These are phyloP conservation scores for Cardamine resedifolia DNA, from an alignment of 345 rosid species.

Conservation along the genomic window DNA sequence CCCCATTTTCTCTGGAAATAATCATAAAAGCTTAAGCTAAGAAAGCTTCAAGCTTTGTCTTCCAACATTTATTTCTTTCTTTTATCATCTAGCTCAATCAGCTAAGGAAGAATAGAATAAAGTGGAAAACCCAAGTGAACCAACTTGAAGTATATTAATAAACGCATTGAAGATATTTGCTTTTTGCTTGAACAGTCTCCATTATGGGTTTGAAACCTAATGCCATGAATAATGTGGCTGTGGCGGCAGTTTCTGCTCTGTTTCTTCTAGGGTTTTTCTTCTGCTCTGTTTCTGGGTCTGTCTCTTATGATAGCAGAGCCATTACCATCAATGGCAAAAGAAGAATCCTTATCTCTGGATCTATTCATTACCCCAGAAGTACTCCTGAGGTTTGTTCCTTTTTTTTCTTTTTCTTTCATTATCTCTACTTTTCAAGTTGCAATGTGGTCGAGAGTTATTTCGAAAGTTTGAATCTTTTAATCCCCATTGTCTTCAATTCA, in stretches of 20 bases:
- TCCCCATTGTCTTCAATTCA: background rate
- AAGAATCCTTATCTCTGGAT: slow-evolving; percentile 94
- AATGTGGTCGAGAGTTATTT: slow-evolving; percentile 8
- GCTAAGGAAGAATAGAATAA: slow-evolving; percentile 46
- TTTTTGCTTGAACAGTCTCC: slow-evolving; percentile 35
- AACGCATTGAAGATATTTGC: slow-evolving; percentile 35
- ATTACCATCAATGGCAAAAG: slow-evolving; percentile 83
- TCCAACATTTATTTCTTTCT: slow-evolving; percentile 12
- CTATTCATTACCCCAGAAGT: slow-evolving; percentile 99
- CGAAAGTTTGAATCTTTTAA: slow-evolving; percentile 4
- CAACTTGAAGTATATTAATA: background rate
- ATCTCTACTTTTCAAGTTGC: background rate
- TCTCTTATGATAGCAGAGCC: slow-evolving; percentile 80
- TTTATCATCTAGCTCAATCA: slow-evolving; percentile 23
- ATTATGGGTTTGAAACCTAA: slow-evolving; percentile 45
- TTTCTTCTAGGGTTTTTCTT: slow-evolving; percentile 42
- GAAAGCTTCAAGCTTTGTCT: slow-evolving; percentile 23
- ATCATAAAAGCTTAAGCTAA: background rate
- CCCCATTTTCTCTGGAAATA: slow-evolving; percentile 13
- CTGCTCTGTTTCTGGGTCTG: slow-evolving; percentile 60
- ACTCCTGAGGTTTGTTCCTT: slow-evolving; percentile 67
- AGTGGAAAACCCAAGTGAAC: slow-evolving; percentile 32
- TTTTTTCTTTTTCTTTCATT: background rate
- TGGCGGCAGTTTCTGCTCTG: slow-evolving; percentile 38
- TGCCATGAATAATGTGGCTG: slow-evolving; percentile 49